Base-by-base conservation (phyloP, 2,329 filamentous ascomycete genomes). In the Cladophialophora bantiana region DNA sequence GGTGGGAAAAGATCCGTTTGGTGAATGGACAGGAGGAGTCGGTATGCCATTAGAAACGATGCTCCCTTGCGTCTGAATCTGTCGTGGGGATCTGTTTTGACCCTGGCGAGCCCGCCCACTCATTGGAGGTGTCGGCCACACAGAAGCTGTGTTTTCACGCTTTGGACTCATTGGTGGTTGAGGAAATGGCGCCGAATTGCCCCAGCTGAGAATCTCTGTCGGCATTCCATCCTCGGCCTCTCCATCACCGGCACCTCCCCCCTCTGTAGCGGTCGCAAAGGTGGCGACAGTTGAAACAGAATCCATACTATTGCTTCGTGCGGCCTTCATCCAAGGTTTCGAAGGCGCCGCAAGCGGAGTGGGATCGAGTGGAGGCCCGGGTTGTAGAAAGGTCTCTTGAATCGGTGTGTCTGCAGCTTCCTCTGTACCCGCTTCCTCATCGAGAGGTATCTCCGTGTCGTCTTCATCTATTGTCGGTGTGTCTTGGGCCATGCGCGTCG, bases 231-330 rank as follows among this genome's bases (percentile, higher is more conserved):
- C 75, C 48, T 77, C 75, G 54, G 71, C 70, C 54, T 77, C 73
- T 13, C 70, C 76, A 4, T 78, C 71, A 15, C 71, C 76, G 1
- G 75, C 73, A 18, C 73, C 73, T 32, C 72, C 74, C 10, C 82
- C 84, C 76, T 89, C 87, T 3, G 80, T 84, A 4, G 88, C 88
- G 1, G 88, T 90, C 1, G 86, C 87, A 74, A 90, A 90, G 0
- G 86, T 86, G 20, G 84, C 85, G 9, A 85, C 77, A 0, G 86
- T 89, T 10, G 87, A 89, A 26, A 87, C 76, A 0, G 87, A 89
- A 67, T 86, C 84, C n/a, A 78, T 77, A 67, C 87, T 90, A 42
- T 83, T 80, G 20, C 82, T 83, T 59, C 88, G 83, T 6, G 60
- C 52, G 13, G 64, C 55, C 40, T 69, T 70, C 52, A 60, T 64